Evolutionary conservation across 371 early-diverging fungal genomes (phyloP).

Genomic region (Mortierella sp.): DNA sequence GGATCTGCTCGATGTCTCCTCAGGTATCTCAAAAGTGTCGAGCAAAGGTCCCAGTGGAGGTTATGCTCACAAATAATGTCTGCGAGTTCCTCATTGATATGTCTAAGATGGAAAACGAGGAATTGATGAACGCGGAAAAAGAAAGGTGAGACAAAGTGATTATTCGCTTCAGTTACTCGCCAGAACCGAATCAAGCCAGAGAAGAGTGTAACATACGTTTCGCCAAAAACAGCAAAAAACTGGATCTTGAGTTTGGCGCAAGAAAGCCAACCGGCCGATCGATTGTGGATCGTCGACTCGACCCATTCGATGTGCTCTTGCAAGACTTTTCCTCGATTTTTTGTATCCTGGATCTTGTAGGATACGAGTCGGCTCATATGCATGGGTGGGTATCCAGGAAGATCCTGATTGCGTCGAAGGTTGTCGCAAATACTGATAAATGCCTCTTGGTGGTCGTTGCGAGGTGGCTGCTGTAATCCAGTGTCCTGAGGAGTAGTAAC

Average conservation of each 20-base stretch:
- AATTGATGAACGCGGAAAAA: not conserved
- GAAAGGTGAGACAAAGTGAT: not conserved
- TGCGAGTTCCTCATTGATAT: conserved; percentile 37
- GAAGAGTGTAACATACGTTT: conserved; percentile 27
- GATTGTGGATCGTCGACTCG: conserved; percentile 22
- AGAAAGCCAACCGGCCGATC: conserved; percentile 38
- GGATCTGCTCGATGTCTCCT: conserved; percentile 29
- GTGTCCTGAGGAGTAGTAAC: not conserved
- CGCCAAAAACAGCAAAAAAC: conserved; percentile 42
- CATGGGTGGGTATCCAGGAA: conserved; percentile 16
- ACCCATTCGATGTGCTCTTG: conserved; percentile 32
- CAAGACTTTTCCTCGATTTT: not conserved
- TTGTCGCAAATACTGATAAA: conserved; percentile 36
- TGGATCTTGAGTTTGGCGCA: conserved; percentile 54
- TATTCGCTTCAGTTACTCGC: no score
- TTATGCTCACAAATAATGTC: conserved; percentile 27
- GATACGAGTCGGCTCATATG: conserved; percentile 5
- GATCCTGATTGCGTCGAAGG: conserved; percentile 20
- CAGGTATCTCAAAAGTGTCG: conserved; percentile 24
- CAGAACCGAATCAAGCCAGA: not conserved
- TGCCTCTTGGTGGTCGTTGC: conserved; percentile 21
- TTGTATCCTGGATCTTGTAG: not conserved
- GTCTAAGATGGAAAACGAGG: conserved; percentile 6
- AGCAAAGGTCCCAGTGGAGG: conserved; percentile 45
- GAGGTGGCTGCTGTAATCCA: not conserved